Evolutionary conservation across 805 yeast species (phyloP), one percentile per base, ranked within the genome.

Genomic region (Nakazawaea ishiwadae): DNA sequence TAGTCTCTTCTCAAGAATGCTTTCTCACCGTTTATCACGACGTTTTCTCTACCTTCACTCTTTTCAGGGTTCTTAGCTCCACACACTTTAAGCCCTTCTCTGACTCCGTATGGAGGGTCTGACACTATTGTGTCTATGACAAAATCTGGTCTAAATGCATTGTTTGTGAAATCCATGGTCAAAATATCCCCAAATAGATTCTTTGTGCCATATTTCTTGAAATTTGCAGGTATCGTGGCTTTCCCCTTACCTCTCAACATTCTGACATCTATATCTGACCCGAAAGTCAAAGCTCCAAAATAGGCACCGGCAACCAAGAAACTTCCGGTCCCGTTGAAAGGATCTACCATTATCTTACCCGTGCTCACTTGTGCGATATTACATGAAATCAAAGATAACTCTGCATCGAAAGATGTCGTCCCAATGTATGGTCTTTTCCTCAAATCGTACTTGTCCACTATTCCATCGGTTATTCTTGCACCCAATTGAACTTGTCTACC

Each of bases 81-180:
- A 42, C 95, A 77, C 1, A 89, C 96, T 58, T 88, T 89, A 40
- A 93, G 74, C 3, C 98, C 96, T 60, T 93, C 99, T 51, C 99
- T 71, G 2, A 93, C 95, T 10, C 99, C 99, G 59, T 93, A 93
- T 0, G 99, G 99, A 2, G 99, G 99, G 62, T 93, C 99, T 56
- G 97, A 89, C 2, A 91, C 76, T 4, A 93, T 91, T 1, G 85
- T 71, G 56, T 93, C 96, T 11, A 93, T 70, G 20, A 50, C 55
- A 18, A 93, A 61, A 48, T 73, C 70, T 0, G 58, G 44, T 49
- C 96, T 69, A 40, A 93, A 67, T 3, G 96, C 83, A 58, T 84
- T 84, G 58, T 93, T 89, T 2, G 98, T 93, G 60, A 93, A 93
- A 63, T 93, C 99, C 93, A 93, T 86, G 12, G 95, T 81, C 51